These are phyloP conservation scores for Geranium incanum DNA, from an alignment of 441 rosid species.

Conservation along the genomic window DNA sequence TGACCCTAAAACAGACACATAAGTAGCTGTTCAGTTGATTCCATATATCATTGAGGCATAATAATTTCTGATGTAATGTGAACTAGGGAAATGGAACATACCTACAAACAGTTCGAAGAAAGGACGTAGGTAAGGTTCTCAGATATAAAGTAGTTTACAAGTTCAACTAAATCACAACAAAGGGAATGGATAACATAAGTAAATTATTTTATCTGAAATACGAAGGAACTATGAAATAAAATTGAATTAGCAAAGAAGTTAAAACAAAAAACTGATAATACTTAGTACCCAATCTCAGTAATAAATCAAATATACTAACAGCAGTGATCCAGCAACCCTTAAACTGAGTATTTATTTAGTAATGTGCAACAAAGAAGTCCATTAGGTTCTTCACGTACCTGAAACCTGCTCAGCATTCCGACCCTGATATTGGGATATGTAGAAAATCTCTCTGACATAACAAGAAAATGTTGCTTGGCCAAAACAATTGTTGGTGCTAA, in stretches of 20 bases:
- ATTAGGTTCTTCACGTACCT: constrained; percentile 41
- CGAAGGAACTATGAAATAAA: background rate
- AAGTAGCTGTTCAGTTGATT: too few relatives aligned
- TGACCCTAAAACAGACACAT: too few relatives aligned
- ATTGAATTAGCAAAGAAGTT: background rate
- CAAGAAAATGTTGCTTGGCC: constrained; percentile 93
- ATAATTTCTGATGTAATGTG: background rate
- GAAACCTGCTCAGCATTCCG: constrained; percentile 89
- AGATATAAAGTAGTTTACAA: background rate
- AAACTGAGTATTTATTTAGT: background rate
- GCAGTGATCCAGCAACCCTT: background rate
- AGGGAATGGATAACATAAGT: background rate
- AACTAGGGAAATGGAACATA: background rate
- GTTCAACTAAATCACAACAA: background rate
- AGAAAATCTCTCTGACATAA: constrained; percentile 71
- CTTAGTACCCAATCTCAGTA: background rate
- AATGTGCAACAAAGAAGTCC: constrained; percentile 11
- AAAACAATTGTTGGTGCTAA: constrained; percentile 90
- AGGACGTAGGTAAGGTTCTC: background rate
- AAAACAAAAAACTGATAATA: too few relatives aligned
- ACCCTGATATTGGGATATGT: constrained; percentile 51
- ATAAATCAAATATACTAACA: background rate
- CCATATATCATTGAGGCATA: too few relatives aligned
- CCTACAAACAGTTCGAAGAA: background rate
- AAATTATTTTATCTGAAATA: background rate